These are phyloP conservation scores for Lentinula sp. DNA, from an alignment of 768 basidiomycete species.

Conservation along the genomic window DNA sequence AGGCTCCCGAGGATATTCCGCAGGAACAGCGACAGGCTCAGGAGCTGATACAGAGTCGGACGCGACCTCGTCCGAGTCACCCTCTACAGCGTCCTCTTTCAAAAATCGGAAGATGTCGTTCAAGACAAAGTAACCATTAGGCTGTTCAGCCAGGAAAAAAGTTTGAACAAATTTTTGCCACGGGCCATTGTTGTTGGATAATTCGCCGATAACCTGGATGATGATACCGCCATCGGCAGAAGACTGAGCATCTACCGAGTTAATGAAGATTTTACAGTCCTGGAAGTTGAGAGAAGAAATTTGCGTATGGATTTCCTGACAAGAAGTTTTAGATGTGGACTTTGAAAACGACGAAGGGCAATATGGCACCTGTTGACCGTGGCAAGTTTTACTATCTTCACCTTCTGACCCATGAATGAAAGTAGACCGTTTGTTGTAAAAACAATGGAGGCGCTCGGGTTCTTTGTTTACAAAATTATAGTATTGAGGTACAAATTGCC, in stretches of 20 bases:
- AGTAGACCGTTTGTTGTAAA: constrained; percentile 97
- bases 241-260: constrained; percentile 96
- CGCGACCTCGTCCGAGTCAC: constrained; percentile 34
- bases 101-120: constrained; percentile 99
- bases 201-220: constrained; percentile 99
- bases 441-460: constrained; percentile 94
- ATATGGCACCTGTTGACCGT: constrained; percentile 76
- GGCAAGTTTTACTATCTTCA: constrained; percentile 85
- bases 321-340: constrained; percentile 6
- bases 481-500: constrained; percentile 99
- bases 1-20: constrained; percentile 23
- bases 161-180: constrained; percentile 99
- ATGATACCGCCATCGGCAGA: constrained; percentile 94
- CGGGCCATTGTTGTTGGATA: constrained; percentile 86
- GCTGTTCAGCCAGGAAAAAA: constrained; percentile 99
- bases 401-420: constrained; percentile 98
- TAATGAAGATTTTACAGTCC: constrained; percentile 98
- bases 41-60: constrained; percentile 24
- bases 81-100: constrained; percentile 88
- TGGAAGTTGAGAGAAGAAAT: constrained; percentile 91
- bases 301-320: constrained; percentile 93
- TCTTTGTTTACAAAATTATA: constrained; percentile 99
- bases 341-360: constrained; percentile 5
- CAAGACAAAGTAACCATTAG: constrained; percentile 98
- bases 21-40: constrained; percentile 27